Conservation (phyloP, 2,329 filamentous ascomycete species). For the Fusarium nurragi region DNA sequence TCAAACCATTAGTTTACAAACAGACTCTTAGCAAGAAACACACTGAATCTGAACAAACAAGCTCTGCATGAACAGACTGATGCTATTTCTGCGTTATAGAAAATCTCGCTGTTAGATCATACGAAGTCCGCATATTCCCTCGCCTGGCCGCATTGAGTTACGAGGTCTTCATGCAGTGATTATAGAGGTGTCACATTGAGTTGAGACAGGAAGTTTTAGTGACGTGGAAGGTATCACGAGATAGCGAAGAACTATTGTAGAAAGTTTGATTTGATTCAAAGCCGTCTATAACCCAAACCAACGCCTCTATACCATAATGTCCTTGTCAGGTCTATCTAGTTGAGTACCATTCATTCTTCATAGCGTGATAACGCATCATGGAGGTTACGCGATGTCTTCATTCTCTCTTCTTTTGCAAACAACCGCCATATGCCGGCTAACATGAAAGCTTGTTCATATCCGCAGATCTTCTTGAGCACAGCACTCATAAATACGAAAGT, state of each 20-base stretch:
- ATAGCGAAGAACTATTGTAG: neutral
- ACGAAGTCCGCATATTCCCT: neutral
- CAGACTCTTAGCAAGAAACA: no score
- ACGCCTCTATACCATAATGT: conserved; percentile 41
- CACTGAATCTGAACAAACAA: no score
- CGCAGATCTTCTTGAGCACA: conserved; percentile 10
- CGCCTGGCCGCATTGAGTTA: neutral
- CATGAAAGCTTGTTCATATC: conserved; percentile 22
- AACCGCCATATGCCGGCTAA: conserved; percentile 11
- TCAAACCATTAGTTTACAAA: neutral
- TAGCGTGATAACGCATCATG: conserved; percentile 24
- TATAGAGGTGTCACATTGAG: no score
- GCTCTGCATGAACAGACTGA: neutral
- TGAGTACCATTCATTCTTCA: conserved; percentile 27
- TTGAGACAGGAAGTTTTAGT: neutral
- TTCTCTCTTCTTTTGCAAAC: conserved; percentile 13
- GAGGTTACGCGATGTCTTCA: conserved; percentile 6
- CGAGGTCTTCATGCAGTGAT: neutral
- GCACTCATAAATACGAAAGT: conserved; percentile 1
- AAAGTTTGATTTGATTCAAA: conserved; percentile 37
- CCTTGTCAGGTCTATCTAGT: conserved; percentile 34
- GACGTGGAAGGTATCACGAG: neutral
- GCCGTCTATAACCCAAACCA: conserved; percentile 40
- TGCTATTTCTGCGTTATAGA: neutral
- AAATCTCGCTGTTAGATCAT: neutral